Percentiles rank a stretch among this genome's conserved stretches.
Evolutionary conservation across 352 stramenopile genomes (phyloP).

Genomic region (Phytophthora colocasiae): DNA sequence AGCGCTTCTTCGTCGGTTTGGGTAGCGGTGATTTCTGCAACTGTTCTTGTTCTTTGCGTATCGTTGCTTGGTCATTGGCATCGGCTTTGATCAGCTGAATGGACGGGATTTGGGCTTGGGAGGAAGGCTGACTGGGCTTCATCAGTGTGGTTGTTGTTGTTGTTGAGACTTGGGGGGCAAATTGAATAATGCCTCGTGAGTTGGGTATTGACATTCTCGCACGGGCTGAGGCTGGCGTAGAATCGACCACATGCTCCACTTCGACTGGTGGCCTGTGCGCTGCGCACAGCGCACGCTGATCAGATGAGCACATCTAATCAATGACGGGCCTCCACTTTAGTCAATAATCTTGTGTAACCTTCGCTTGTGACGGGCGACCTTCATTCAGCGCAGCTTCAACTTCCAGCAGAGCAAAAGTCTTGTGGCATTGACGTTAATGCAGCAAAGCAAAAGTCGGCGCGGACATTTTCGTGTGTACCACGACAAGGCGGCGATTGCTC

Average conservation of each 20-base stretch:
- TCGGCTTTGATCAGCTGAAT: slow-evolving; percentile 12
- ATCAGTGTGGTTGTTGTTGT: slow-evolving; percentile 1
- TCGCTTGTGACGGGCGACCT: neutral
- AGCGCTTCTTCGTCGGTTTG: slow-evolving; percentile 27
- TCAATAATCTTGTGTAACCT: too few species aligned
- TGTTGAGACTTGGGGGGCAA: slow-evolving; percentile 4
- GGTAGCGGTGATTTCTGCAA: neutral
- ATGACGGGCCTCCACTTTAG: too few species aligned
- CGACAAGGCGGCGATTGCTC: neutral
- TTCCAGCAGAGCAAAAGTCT: neutral
- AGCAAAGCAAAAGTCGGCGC: too few species aligned
- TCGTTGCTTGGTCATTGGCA: neutral
- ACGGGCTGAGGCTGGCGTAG: neutral
- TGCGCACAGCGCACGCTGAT: slow-evolving; percentile 2
- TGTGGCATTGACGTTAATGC: too few species aligned
- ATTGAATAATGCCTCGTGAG: slow-evolving; percentile 12
- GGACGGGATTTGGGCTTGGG: slow-evolving; percentile 9
- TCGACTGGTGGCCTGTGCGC: neutral
- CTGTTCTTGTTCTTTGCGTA: slow-evolving; percentile 17
- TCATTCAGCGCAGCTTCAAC: slow-evolving; percentile 1
- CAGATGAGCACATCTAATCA: slow-evolving; percentile 11
- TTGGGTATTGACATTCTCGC: too few species aligned
- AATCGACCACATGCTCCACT: neutral
- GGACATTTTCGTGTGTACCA: neutral
- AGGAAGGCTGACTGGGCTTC: slow-evolving; percentile 11